These are phyloP conservation scores for Phytophthora fragariaefolia DNA, from an alignment of 352 stramenopile genomes.

Conservation along the genomic window DNA sequence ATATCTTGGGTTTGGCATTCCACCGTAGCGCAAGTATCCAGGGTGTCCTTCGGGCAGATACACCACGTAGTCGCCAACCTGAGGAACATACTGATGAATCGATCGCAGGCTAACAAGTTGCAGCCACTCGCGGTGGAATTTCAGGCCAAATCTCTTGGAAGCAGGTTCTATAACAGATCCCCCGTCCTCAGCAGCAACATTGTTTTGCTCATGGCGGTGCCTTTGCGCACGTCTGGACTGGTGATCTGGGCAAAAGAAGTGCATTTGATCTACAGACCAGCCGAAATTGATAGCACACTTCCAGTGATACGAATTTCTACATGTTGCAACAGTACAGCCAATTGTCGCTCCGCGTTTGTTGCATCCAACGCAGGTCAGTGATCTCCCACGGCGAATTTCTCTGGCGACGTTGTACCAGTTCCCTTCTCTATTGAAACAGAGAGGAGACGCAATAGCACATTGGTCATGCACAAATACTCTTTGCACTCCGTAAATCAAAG, in stretches of 20 bases:
- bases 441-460: constrained; percentile 82
- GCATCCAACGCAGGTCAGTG: constrained; percentile 68
- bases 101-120: constrained; percentile 57
- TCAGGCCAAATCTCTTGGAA: constrained; percentile 69
- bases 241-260: constrained; percentile 84
- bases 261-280: constrained; percentile 78
- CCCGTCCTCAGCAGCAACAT: constrained; percentile 32
- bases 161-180: constrained; percentile 48
- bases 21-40: constrained; percentile 49
- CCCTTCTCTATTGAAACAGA: constrained; percentile 80
- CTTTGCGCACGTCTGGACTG: constrained; percentile 41
- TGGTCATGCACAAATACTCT: constrained; percentile 89
- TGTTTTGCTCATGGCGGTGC: constrained; percentile 24
- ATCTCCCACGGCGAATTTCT: constrained; percentile 81
- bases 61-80: constrained; percentile 83
- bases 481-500: constrained; percentile 71
- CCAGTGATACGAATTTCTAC: constrained; percentile 83
- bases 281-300: constrained; percentile 77
- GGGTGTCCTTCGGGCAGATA: constrained; percentile 83
- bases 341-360: constrained; percentile 80
- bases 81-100: constrained; percentile 78
- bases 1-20: constrained; percentile 54
- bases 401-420: constrained; percentile 88
- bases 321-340: constrained; percentile 70
- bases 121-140: constrained; percentile 83